Percentiles rank a stretch among this genome's conserved stretches.
Evolutionary conservation across 2,329 filamentous ascomycete species (phyloP).

Genomic region (Calonectria hawksworthii): DNA sequence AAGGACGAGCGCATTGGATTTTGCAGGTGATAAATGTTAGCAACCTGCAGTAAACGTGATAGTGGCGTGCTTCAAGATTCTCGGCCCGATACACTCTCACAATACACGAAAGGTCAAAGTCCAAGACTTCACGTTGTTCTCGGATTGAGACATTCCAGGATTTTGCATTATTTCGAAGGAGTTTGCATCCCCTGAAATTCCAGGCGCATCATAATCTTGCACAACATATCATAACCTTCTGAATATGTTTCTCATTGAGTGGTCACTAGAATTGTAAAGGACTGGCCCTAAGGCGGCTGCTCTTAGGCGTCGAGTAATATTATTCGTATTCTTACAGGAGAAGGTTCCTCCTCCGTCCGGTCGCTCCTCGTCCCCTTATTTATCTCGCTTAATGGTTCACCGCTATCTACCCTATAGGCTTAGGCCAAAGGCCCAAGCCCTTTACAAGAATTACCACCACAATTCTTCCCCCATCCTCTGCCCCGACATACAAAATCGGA

Average conservation of each 20-base stretch:
- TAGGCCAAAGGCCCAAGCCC: too few species aligned
- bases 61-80: background rate
- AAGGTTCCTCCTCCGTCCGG: too few species aligned
- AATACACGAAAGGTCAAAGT: background rate
- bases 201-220: too few species aligned
- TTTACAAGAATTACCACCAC: too few species aligned
- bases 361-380: too few species aligned
- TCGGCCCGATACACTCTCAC: background rate
- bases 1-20: background rate
- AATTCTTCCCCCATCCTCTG: background rate
- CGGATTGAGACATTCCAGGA: background rate
- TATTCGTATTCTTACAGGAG: too few species aligned
- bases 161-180: background rate
- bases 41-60: background rate
- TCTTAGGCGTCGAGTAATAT: too few species aligned
- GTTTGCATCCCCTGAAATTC: background rate
- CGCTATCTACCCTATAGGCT: too few species aligned
- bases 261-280: too few species aligned
- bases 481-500: background rate
- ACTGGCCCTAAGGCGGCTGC: too few species aligned
- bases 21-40: background rate
- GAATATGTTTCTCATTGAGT: background rate
- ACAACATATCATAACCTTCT: background rate
- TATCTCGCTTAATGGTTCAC: too few species aligned
- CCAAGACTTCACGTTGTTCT: background rate